Percentiles rank a stretch among this genome's conserved stretches.
Conservation (phyloP, 495 filamentous ascomycete genomes). For the Jackrogersella multiformis region DNA sequence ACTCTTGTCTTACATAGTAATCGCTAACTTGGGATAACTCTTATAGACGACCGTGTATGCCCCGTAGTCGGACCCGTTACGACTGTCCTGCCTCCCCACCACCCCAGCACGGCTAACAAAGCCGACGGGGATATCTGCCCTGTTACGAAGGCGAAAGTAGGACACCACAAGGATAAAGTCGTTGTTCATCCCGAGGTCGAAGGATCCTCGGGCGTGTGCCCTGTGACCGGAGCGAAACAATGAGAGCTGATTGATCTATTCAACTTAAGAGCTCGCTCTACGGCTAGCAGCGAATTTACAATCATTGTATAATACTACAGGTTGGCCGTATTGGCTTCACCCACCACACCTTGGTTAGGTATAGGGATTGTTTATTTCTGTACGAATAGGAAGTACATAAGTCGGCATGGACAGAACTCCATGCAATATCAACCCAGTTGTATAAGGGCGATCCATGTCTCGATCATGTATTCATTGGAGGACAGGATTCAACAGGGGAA, state of each 20-base stretch:
- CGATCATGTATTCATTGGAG: not conserved
- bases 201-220: constrained; percentile 49
- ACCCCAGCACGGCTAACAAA: constrained; percentile 54
- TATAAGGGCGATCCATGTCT: not conserved
- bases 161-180: constrained; percentile 58
- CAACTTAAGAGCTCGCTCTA: not conserved
- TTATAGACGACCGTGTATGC: constrained; percentile 54
- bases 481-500: not conserved
- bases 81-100: constrained; percentile 55
- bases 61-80: constrained; percentile 59
- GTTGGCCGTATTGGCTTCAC: not conserved
- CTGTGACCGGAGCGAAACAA: constrained; percentile 50
- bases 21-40: not conserved
- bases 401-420: not conserved
- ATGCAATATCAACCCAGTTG: not conserved
- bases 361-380: not conserved
- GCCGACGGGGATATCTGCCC: constrained; percentile 58
- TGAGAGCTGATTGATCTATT: not conserved
- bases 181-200: constrained; percentile 51
- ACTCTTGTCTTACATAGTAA: not conserved
- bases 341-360: not conserved
- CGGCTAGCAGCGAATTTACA: not conserved
- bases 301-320: not conserved
- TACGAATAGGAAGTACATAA: not conserved
- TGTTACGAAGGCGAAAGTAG: constrained; percentile 59